A percentile compares a stretch with the other conserved stretches of the same genome.
These are phyloP conservation scores for Beauveria sp. DNA, from an alignment of 2,329 filamentous ascomycete genomes.

Conservation along the genomic window DNA sequence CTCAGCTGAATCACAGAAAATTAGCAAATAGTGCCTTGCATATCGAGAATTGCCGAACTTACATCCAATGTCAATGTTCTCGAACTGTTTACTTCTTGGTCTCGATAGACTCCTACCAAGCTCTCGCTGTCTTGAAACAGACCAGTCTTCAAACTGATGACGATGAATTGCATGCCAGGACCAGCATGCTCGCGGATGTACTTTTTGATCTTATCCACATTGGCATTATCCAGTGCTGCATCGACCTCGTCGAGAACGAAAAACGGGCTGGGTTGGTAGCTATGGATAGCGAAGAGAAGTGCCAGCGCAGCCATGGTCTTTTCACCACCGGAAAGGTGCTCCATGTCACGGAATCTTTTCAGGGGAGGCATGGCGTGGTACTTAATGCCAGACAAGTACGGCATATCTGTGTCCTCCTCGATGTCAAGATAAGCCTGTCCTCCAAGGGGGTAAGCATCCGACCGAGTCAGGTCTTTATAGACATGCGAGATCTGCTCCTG, in stretches of 20 bases:
- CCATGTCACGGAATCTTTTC: conserved; percentile 98
- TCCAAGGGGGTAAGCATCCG: conserved; percentile 85
- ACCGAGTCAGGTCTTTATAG: conserved; percentile 91
- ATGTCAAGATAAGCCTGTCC: conserved; percentile 85
- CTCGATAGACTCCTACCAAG: conserved; percentile 88
- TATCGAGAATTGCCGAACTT: conserved; percentile 37
- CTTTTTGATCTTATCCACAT: conserved; percentile 91
- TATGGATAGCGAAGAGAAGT: conserved; percentile 94
- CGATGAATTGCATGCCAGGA: conserved; percentile 98
- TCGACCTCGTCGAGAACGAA: conserved; percentile 98
- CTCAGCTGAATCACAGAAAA: conserved; percentile 20
- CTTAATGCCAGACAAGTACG: conserved; percentile 91
- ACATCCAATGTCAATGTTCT: conserved; percentile 92
- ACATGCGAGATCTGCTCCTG: conserved; percentile 89
- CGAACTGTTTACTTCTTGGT: conserved; percentile 88
- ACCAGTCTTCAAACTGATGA: conserved; percentile 92
- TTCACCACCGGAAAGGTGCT: conserved; percentile 92
- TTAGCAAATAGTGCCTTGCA: conserved; percentile 15
- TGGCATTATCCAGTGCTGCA: conserved; percentile 95
- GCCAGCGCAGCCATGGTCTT: conserved; percentile 98
- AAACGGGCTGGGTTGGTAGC: conserved; percentile 90
- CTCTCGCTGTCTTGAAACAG: conserved; percentile 96
- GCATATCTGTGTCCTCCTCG: conserved; percentile 88
- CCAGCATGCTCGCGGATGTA: conserved; percentile 92
- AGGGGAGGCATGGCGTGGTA: conserved; percentile 98